phyloP scores from a whole-genome alignment of 1,139 yeast genomes.

The Eremothecium gossypii region DNA sequence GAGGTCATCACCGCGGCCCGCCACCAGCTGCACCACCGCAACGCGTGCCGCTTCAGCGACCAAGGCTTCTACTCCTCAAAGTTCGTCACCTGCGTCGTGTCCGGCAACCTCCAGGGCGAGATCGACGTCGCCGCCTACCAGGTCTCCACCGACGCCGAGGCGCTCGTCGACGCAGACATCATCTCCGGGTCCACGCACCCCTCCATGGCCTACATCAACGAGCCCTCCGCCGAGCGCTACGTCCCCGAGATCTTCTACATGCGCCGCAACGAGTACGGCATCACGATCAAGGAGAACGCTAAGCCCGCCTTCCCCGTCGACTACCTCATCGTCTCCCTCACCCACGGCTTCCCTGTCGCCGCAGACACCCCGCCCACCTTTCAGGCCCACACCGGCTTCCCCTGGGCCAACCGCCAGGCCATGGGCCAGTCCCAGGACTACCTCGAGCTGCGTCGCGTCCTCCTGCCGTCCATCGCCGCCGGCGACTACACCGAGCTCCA shows the following conservation, averaged over 20 bases:
- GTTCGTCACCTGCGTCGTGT: constrained; percentile 84
- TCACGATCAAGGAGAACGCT: constrained; percentile 81
- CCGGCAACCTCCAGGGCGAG: constrained; percentile 79
- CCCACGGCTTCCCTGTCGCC: constrained; percentile 82
- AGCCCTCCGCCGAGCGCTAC: constrained; percentile 59
- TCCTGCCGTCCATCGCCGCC: constrained; percentile 33
- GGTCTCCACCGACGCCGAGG: constrained; percentile 82
- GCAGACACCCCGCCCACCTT: constrained; percentile 41
- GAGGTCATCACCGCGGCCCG: constrained; percentile 83
- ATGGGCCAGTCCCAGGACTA: constrained; percentile 69
- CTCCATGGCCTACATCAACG: constrained; percentile 72
- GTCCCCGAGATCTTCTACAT: constrained; percentile 92
- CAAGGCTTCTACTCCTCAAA: constrained; percentile 73
- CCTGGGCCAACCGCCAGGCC: constrained; percentile 70
- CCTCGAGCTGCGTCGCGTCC: constrained; percentile 37
- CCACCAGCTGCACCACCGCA: constrained; percentile 62
- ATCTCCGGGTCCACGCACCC: constrained; percentile 89
- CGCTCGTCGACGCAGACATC: constrained; percentile 75
- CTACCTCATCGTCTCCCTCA: constrained; percentile 74
- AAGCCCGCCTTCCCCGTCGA: constrained; percentile 96
- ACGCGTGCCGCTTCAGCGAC: constrained; percentile 53
- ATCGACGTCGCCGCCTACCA: constrained; percentile 90
- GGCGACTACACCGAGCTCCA: constrained; percentile 32
- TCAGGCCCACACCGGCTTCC: constrained; percentile 38
- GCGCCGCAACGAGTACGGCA: constrained; percentile 77